Base-by-base conservation (phyloP, 495 filamentous ascomycete species). In the Astrocystis sublimbata region DNA sequence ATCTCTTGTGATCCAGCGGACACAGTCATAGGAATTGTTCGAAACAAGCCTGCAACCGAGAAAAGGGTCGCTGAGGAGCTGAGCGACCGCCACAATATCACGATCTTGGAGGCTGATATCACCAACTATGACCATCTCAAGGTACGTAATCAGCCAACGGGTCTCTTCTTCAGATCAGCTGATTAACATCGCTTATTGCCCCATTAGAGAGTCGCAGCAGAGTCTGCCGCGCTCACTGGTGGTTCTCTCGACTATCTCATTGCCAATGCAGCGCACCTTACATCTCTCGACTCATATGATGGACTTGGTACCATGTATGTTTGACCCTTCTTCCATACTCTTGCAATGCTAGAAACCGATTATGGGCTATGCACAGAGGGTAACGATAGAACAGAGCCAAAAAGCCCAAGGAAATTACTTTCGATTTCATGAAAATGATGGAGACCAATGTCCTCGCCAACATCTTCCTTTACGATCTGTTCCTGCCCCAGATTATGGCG, bases 401-500 rank as follows among this genome's bases (percentile, higher is more conserved):
- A 8, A 53, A 72, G 9, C 65, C 65, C 4, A 54, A 79, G 28
- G 58, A 62, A 7, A 26, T 80, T 6, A 68, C 70, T 28, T 45
- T 57, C 54, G 61, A 59, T 42, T 55, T 68, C 28, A 35, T 38
- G 23, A 71, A 70, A 72, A 31, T 60, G 12, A 77, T 85, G 63
- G 46, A 79, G 5, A 68, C 71, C 57, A 86, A 85, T 61, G 73
- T 80, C 30, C 33, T 82, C 43, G 82, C 73, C 21, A 75, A 80
- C 53, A 75, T 87, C 62, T 73, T 86, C 61, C 73, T 82, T 28
- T 78, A 80, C 65, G 79, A 82, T 65, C 58, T 77, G 24, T 86
- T 84, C 66, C 24, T 83, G 8, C 83, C 84, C 7, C 77, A 85
- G 2, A 67, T 87, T 46, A 65, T 73, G 12, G 74, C 81, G 28